phyloP scores from a whole-genome alignment of 768 basidiomycete species.

The Tephrocybe rancida region DNA sequence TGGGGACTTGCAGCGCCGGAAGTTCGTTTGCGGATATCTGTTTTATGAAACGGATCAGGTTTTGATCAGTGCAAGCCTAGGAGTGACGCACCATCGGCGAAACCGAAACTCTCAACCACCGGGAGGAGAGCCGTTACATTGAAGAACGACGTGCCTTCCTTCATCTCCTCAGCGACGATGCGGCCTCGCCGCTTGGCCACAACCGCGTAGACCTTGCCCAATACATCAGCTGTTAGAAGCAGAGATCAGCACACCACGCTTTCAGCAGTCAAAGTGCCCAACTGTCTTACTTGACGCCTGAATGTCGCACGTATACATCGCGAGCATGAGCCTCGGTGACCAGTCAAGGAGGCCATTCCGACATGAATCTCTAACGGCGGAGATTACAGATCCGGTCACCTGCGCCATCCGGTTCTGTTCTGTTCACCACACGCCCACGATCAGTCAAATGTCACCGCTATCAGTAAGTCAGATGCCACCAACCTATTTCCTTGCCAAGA shows the following conservation, averaged over 20 bases:
- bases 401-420: slow-evolving; percentile 83
- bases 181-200: slow-evolving; percentile 89
- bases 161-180: slow-evolving; percentile 98
- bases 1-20: slow-evolving; percentile 98
- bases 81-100: slow-evolving; percentile 81
- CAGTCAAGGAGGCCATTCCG: slow-evolving; percentile 91
- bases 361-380: slow-evolving; percentile 87
- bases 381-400: slow-evolving; percentile 88
- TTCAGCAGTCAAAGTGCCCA: slow-evolving; percentile 1
- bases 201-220: slow-evolving; percentile 97
- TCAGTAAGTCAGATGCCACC: slow-evolving; percentile 23
- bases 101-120: slow-evolving; percentile 97
- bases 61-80: not conserved
- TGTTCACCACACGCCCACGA: slow-evolving; percentile 30
- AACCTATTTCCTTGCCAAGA: slow-evolving; percentile 69
- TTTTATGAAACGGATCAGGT: slow-evolving; percentile 12
- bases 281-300: slow-evolving; percentile 86
- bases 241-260: slow-evolving; percentile 14
- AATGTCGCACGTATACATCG: slow-evolving; percentile 99
- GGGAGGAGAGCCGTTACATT: slow-evolving; percentile 89
- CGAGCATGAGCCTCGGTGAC: slow-evolving; percentile 96
- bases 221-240: slow-evolving; percentile 81
- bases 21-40: slow-evolving; percentile 94
- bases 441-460: slow-evolving; percentile 12
- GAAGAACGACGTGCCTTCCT: slow-evolving; percentile 95